These are phyloP conservation scores for Termitomyces titanicus DNA, from an alignment of 768 basidiomycete species.

Conservation along the genomic window DNA sequence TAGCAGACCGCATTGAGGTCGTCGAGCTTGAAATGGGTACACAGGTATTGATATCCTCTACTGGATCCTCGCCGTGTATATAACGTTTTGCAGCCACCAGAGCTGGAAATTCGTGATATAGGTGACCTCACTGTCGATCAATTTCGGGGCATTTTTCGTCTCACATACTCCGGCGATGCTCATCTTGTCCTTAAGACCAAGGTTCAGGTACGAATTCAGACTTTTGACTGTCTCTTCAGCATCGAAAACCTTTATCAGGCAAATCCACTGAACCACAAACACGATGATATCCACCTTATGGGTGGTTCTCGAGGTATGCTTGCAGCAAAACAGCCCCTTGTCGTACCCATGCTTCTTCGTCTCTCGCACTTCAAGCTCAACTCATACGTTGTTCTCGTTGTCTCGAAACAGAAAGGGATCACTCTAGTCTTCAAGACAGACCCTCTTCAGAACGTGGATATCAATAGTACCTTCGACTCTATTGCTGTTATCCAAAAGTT, in stretches of 20 bases:
- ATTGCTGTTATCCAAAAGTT: conserved; percentile 98
- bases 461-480: conserved; percentile 96
- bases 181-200: conserved; percentile 85
- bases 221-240: not conserved
- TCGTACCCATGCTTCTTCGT: conserved; percentile 97
- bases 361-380: conserved; percentile 92
- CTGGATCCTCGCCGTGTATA: not conserved
- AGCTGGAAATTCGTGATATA: conserved; percentile 95
- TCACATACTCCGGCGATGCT: conserved; percentile 94
- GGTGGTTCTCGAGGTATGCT: conserved; percentile 83
- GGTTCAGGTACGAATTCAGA: conserved; percentile 66
- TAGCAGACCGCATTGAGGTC: conserved; percentile 96
- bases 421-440: conserved; percentile 99
- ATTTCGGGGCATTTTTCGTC: conserved; percentile 93
- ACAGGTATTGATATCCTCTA: conserved; percentile 49
- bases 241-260: conserved; percentile 47
- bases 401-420: conserved; percentile 96
- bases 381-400: conserved; percentile 96
- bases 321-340: conserved; percentile 90
- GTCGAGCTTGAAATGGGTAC: conserved; percentile 99
- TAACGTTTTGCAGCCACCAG: conserved; percentile 71
- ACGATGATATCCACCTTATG: conserved; percentile 86
- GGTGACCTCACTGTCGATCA: conserved; percentile 95
- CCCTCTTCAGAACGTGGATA: conserved; percentile 95
- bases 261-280: conserved; percentile 92